Conservation (phyloP, 2,329 filamentous ascomycete species). For the Ceratocystis eucalypticola region DNA sequence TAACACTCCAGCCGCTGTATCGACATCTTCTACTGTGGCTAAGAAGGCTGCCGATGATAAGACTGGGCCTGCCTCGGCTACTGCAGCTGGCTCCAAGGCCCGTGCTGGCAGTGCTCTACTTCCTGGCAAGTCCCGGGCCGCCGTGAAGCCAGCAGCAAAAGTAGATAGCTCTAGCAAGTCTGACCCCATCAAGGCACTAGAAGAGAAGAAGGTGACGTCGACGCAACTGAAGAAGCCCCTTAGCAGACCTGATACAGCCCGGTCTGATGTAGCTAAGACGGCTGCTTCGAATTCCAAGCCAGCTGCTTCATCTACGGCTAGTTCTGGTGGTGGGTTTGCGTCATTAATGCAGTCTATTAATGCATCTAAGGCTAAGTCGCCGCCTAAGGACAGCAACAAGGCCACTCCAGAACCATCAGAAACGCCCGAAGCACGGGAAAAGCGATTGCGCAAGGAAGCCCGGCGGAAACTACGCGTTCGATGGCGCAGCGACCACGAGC, state of each 20-base stretch:
- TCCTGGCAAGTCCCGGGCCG: constrained; percentile 36
- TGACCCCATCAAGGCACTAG: constrained; percentile 20
- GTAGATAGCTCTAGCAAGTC: constrained; percentile 20
- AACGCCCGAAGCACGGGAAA: constrained; percentile 52
- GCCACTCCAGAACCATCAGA: constrained; percentile 42
- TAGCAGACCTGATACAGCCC: constrained; percentile 23
- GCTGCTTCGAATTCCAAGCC: constrained; percentile 23
- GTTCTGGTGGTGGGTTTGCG: constrained; percentile 37
- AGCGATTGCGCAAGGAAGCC: constrained; percentile 57
- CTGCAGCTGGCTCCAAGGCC: constrained; percentile 25
- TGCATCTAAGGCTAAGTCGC: constrained; percentile 28
- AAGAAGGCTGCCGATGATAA: neutral
- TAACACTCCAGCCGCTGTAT: neutral
- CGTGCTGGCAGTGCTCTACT: constrained; percentile 26
- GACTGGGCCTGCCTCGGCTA: neutral
- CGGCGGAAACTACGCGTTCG: constrained; percentile 55
- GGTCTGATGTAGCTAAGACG: constrained; percentile 22
- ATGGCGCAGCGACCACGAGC: constrained; percentile 53
- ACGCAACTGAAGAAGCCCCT: constrained; percentile 21
- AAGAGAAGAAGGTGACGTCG: constrained; percentile 15
- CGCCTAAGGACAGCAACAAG: constrained; percentile 36
- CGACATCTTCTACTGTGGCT: neutral
- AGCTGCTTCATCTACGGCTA: constrained; percentile 24
- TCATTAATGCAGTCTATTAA: constrained; percentile 41
- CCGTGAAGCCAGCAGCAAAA: constrained; percentile 31